Conservation (phyloP, 192 early-diverging fungal species). For the Coemansia sp. region DNA sequence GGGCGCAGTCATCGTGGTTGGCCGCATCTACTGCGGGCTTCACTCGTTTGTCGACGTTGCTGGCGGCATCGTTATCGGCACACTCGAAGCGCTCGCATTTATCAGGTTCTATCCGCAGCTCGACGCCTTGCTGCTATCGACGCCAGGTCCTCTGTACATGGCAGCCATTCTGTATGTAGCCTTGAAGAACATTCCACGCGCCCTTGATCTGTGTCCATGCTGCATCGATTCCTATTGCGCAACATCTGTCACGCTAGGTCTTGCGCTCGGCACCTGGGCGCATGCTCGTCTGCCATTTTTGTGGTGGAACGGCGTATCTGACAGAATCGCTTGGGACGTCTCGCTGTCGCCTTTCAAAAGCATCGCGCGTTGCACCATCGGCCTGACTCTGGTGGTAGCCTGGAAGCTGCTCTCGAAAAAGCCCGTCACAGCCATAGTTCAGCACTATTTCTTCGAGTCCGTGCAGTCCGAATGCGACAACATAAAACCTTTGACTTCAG, state of each 20-base stretch:
- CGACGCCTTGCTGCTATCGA: conserved; percentile 35
- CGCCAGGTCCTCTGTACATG: conserved; percentile 43
- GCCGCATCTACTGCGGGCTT: conserved; percentile 85
- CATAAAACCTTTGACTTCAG: background rate
- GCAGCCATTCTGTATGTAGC: conserved; percentile 22
- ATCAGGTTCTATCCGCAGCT: conserved; percentile 25
- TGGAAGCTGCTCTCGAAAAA: conserved; percentile 54
- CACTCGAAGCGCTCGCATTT: conserved; percentile 54
- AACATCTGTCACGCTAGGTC: conserved; percentile 42
- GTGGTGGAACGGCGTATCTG: conserved; percentile 23
- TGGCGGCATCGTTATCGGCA: conserved; percentile 71
- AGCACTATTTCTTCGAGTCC: conserved; percentile 5
- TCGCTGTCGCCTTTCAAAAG: conserved; percentile 40
- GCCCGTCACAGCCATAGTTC: conserved; percentile 16
- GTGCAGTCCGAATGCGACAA: conserved; percentile 4
- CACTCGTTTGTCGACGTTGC: conserved; percentile 78
- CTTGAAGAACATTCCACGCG: conserved; percentile 34
- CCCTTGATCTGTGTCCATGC: conserved; percentile 55
- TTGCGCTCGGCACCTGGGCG: conserved; percentile 40
- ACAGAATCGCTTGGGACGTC: conserved; percentile 44
- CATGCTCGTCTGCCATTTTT: conserved; percentile 44
- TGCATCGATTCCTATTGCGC: conserved; percentile 52
- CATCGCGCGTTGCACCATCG: conserved; percentile 29
- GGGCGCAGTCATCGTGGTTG: conserved; percentile 61
- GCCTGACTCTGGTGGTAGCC: conserved; percentile 28